Base-by-base conservation (phyloP, 305 asterid genomes). In the Vinca major region DNA sequence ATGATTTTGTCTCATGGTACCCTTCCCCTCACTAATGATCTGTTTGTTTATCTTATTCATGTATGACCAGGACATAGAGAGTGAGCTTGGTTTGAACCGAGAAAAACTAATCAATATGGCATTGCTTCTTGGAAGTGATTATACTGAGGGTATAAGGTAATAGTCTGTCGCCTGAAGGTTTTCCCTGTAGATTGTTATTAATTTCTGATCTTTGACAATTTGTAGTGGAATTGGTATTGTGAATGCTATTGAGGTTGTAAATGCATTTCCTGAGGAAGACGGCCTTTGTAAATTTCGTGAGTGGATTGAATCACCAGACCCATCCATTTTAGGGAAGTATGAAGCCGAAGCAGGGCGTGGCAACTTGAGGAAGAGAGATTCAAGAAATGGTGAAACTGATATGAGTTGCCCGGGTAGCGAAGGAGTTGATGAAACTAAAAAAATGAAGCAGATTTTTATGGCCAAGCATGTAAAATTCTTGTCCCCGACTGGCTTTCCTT, bases 301-400 rank as follows among this genome's bases (percentile, higher is more conserved):
- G 83, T 93, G 97, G 97, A 88, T 93, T 58, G 97, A 93, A 75
- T 93, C 96, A 9, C 97, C 97, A 52, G 97, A 91, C 75, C 97
- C 96, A 44, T 73, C 90, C 67, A 93, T 93, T 76, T 87, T 93
- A 53, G 95, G 96, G 51, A 91, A 81, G 56, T 64, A 80, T 75
- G 82, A 82, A 61, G 81, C 54, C 52, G 76, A 82, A 80, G 73
- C 79, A 71, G 85, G 84, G 45, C 33, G 33, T 26, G 77, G 75
- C 54, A 74, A 74, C 70, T 62, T 82, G 4, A 82, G 77, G 75
- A 78, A 80, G 76, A 85, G 74, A 73, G 86, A 71, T 73, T 74
- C 87, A 41, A 80, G 79, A 70, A 77, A 63, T 70, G 77, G 75
- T 9, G 87, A 77, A 45, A 68, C 21, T 71, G 67, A 56, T 37